Evolutionary conservation across 78 protist species (phyloP).

Genomic region (Polysphondylium violaceum): DNA sequence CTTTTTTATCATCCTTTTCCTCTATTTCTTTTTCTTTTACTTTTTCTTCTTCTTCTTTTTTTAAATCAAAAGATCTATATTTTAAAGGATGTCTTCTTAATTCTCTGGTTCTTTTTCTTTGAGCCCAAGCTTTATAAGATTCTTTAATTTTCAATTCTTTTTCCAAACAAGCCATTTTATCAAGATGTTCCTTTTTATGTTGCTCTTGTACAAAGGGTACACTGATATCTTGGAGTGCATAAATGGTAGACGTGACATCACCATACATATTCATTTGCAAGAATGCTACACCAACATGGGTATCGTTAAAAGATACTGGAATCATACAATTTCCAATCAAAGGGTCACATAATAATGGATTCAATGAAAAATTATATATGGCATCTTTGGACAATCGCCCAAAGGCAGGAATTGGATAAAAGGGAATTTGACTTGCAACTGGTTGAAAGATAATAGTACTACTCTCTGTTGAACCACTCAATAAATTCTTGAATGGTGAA

Average conservation of each 20-base stretch:
- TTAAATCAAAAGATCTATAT: background rate
- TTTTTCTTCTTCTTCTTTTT: background rate
- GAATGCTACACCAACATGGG: slow-evolving; percentile 1
- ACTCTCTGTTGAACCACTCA: background rate
- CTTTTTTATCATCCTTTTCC: background rate
- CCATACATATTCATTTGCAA: slow-evolving; percentile 22
- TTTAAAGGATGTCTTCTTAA: background rate
- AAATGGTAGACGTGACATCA: slow-evolving; percentile 1
- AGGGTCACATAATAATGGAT: slow-evolving; percentile 8
- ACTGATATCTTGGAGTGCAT: slow-evolving; percentile 4
- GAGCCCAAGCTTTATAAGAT: background rate
- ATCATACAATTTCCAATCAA: slow-evolving; percentile 22
- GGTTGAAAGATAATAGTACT: background rate
- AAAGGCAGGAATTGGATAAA: slow-evolving; percentile 15
- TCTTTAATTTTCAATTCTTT: background rate
- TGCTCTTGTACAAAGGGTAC: background rate
- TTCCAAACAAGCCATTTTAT: background rate
- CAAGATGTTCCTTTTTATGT: background rate
- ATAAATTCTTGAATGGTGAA: background rate
- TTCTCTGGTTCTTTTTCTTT: background rate
- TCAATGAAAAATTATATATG: background rate
- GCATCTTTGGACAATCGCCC: background rate
- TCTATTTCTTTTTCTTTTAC: background rate
- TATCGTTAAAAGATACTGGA: background rate
- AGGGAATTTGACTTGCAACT: slow-evolving; percentile 14